phyloP scores from a whole-genome alignment of 225 moss, liverwort and hornwort species.

The Polytrichum formosum region DNA sequence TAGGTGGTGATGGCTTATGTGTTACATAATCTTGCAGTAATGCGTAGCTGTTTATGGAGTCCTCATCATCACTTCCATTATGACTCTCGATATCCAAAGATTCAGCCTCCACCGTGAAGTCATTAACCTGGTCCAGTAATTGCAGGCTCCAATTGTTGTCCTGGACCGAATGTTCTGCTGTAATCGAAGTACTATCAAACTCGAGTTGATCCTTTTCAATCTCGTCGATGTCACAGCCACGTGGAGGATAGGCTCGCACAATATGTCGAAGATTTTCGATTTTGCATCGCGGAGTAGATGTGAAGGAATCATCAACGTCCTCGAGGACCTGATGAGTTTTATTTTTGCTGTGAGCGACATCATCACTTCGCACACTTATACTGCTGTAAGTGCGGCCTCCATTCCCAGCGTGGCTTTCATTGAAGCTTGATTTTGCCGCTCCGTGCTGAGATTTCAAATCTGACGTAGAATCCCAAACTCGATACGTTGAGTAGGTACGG shows the following conservation, averaged over 20 bases:
- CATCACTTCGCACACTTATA: conserved; percentile 9
- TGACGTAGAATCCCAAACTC: conserved; percentile 38
- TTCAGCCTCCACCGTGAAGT: conserved; percentile 3
- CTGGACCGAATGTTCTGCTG: not conserved
- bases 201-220: conserved; percentile 14
- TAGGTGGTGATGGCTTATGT: conserved; percentile 5
- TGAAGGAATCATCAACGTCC: conserved; percentile 14
- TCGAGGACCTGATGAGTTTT: no score
- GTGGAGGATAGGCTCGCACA: conserved; percentile 46
- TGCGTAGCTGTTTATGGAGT: conserved; percentile 32
- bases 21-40: conserved; percentile 19
- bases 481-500: conserved; percentile 42
- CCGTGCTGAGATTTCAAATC: conserved; percentile 32
- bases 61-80: conserved; percentile 11
- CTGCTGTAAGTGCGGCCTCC: conserved; percentile 17
- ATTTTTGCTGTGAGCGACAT: conserved; percentile 6
- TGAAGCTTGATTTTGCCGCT: conserved; percentile 9
- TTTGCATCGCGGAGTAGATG: conserved; percentile 11
- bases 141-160: conserved; percentile 14
- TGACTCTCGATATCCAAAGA: conserved; percentile 9
- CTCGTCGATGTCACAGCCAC: conserved; percentile 26
- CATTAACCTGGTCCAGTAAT: no score
- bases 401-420: not conserved
- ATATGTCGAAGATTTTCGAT: conserved; percentile 41
- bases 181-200: conserved; percentile 9